Base-by-base conservation (phyloP, 2,329 filamentous ascomycete genomes). In the Botrytis tulipae region DNA sequence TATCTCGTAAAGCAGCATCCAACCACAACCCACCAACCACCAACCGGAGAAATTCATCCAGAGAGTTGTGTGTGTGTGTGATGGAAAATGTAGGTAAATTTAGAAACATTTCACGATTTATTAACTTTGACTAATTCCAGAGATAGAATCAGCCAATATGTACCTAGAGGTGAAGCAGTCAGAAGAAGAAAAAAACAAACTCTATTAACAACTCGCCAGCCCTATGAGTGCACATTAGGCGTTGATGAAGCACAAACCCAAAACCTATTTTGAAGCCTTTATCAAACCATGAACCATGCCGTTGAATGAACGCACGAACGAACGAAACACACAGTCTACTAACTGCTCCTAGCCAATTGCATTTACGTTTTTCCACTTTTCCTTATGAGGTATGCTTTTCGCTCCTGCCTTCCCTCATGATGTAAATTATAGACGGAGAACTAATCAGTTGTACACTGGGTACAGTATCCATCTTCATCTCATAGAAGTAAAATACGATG, bases 1-100 rank as follows among this genome's bases (percentile, higher is more conserved):
- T 25, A 37, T 37, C 42, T 74, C 74, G 73, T 76, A 77, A 75
- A 75, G 74, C 75, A 73, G 72, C 75, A 67, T 9, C 59, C 73
- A 74, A 73, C 68, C 71, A 79, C 75, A 78, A 78, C 67, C 68
- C 71, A 78, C 75, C 79, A 78, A 73, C 70, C 71, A 78, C 76
- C 78, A 78, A 72, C 54, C 48, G 73, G 75, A 72, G 76, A 78
- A 32, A 59, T 44, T 57, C n/a, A 40, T 57, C 20, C 65, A 40
- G 14, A 44, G 51, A 63, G 37, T 10, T n/a, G 61, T 37, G 40
- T 32, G 32, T 32, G 32, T 32, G 32, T 32, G 32, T 29, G 65
- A 54, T 29, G n/a, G 25, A 32, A 69, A 69, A 57, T 57, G 68
- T 12, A 46, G 57, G 54, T 70, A 70, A 70, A 70, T 70, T 70